Evolutionary conservation across 306 rosid genomes (phyloP), one percentile per base, ranked within the genome.

Genomic region (Cyamopsis tetragonoloba): DNA sequence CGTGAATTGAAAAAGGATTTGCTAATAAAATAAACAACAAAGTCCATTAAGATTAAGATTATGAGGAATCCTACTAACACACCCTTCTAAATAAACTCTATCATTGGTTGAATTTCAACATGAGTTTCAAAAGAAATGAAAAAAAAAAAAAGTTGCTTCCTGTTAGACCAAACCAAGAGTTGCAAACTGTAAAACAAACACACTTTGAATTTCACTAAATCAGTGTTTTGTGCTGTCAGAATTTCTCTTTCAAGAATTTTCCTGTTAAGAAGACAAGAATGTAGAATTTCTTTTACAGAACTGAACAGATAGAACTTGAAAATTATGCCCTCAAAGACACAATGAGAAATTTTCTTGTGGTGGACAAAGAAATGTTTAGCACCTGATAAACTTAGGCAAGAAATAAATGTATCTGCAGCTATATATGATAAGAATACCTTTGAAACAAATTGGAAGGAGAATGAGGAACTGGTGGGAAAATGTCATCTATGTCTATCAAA

Each of bases 401-500:
- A 20, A 38, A 11, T 20, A 60, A 20, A 26, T 9, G 22, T 3
- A 55, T 26, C 41, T 8, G 48, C 24, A 20, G n/a, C n/a, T n/a
- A 8, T 63, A 41, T 22, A 42, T 6, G 22, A 30, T 48, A 43
- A 70, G 11, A 38, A 68, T 83, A 91, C 97, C 87, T 54, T 54
- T 56, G 79, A 30, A 43, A 32, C 68, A 73, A 57, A 42, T 44
- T 61, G 22, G 53, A 38, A 34, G 53, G 32, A 34, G 81, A 22
- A 13, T 8, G 80, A 31, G 49, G 75, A 47, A 71, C 70, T 46
- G 73, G 38, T 38, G 84, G 68, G 12, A 80, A 79, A 72, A 85
- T 68, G 68, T 79, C 92, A 75, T 92, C 98, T 39, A 87, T 76
- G 75, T 87, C 96, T 5, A 92, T 73, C 82, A 92, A 66, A 35